Evolutionary conservation across 306 rosid species (phyloP), one percentile per base, ranked within the genome.

Genomic region (Quercus bicolor): DNA sequence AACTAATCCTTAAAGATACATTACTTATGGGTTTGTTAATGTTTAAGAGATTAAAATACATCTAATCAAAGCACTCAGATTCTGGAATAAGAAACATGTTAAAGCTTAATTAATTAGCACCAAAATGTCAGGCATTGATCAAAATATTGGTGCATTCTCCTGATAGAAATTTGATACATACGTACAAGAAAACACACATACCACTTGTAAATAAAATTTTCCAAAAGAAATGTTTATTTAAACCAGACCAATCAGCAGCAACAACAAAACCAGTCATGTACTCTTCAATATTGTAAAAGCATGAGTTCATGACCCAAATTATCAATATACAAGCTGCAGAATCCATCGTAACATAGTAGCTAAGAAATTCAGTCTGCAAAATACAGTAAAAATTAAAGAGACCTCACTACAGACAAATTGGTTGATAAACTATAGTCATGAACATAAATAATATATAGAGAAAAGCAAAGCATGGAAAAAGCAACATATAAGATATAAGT

Each of bases 381-480:
- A 64, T 64, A 13, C 40, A 24, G 20, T 0, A 15, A 48, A 71
- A 48, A 48, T 48, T 12, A 48, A 48, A 77, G 40, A 75, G 4
- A 48, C 66, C 40, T 61, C 64, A 64, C 54, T 31, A 26, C 57
- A 77, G 77, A 59, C 70, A 77, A 73, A 77, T 40, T 31, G 24
- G 70, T 61, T 68, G 34, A 74, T 54, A 79, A 72, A 72, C 53
- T 76, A 65, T 57, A 70, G 70, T 57, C 19, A 72, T 78, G 57
- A 75, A 40, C 40, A 48, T 18, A 43, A 20, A 65, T 21, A 31
- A 40, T 48, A 12, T 48, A 48, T 48, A 12, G 53, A 48, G 53
- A 11, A 11, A 48, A 48, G 15, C 53, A 48, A 79, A 69, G 54
- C 68, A 70, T 31, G 79, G 52, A 55, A 68, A 56, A 72, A 60